Evolutionary conservation across 176 grass and related monocot genomes (phyloP).

Genomic region (Chrysopogon serrulatus): DNA sequence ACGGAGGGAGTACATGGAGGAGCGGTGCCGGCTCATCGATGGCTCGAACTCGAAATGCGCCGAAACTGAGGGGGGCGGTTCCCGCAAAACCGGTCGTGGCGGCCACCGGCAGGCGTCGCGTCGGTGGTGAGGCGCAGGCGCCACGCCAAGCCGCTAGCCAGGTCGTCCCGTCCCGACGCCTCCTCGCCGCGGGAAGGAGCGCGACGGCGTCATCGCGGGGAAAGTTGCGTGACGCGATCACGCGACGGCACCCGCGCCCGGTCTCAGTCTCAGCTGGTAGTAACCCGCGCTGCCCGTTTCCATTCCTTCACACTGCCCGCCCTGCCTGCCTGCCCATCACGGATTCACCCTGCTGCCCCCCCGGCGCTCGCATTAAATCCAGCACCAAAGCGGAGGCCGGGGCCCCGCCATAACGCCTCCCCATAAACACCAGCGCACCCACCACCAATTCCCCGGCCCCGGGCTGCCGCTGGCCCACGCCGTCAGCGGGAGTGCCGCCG

Average conservation of each 20-base stretch:
- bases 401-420: slow-evolving; percentile 25
- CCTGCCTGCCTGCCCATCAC: neutral
- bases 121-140: slow-evolving; percentile 32
- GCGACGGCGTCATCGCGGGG: slow-evolving; percentile 9
- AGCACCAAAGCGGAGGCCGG: neutral
- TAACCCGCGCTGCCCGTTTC: neutral
- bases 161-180: neutral
- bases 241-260: neutral
- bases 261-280: neutral
- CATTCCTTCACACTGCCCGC: slow-evolving; percentile 2
- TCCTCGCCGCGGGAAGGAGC: neutral
- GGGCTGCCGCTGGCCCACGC: neutral
- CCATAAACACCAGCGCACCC: slow-evolving; percentile 14
- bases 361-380: slow-evolving; percentile 21
- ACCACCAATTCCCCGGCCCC: neutral
- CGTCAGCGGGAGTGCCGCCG: slow-evolving; percentile 35
- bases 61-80: neutral
- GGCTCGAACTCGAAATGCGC: neutral
- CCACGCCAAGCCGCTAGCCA: neutral
- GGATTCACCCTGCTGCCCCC: neutral
- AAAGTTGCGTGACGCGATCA: slow-evolving; percentile 24
- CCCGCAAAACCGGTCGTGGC: neutral
- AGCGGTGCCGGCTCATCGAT: too few species aligned
- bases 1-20: too few species aligned
- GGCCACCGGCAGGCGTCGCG: slow-evolving; percentile 13